These are phyloP conservation scores for Pichia sp. DNA, from an alignment of 1,139 yeast genomes.

Conservation along the genomic window DNA sequence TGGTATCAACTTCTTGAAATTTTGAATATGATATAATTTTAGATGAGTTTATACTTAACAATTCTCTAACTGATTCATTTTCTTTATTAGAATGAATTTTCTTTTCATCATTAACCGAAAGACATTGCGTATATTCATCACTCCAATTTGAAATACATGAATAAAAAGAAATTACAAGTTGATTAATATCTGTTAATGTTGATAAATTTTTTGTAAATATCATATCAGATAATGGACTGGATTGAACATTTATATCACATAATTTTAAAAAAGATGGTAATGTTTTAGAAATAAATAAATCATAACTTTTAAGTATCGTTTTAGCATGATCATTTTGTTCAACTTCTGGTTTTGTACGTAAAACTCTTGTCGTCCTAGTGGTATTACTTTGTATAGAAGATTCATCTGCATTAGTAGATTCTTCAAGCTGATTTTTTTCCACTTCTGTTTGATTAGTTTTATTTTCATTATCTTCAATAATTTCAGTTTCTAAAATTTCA, in stretches of 20 bases:
- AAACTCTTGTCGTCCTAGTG: neutral
- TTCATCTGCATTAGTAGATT: neutral
- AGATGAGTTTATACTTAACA: slow-evolving; percentile 26
- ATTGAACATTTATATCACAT: slow-evolving; percentile 12
- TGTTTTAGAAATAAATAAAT: slow-evolving; percentile 13
- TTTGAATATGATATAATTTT: slow-evolving; percentile 12
- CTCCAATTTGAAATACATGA: slow-evolving; percentile 40
- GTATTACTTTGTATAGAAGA: neutral
- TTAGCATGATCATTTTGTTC: slow-evolving; percentile 6
- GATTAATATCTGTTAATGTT: slow-evolving; percentile 13
- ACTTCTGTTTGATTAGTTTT: slow-evolving; percentile 6
- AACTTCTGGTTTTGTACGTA: slow-evolving; percentile 5
- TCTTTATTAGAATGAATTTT: slow-evolving; percentile 6
- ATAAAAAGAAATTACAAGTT: slow-evolving; percentile 34
- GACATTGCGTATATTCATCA: slow-evolving; percentile 30
- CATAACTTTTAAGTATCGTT: slow-evolving; percentile 15
- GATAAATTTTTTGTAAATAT: slow-evolving; percentile 8
- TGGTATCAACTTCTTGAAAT: slow-evolving; percentile 17
- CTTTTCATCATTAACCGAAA: slow-evolving; percentile 27
- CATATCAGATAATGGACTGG: slow-evolving; percentile 9
- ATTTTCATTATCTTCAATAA: slow-evolving; percentile 2
- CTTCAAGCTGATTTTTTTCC: neutral
- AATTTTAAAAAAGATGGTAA: slow-evolving; percentile 18
- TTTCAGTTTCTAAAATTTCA: slow-evolving; percentile 5
- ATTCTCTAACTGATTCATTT: slow-evolving; percentile 31